Evolutionary conservation across 2,329 filamentous ascomycete genomes (phyloP), one percentile per base, ranked within the genome.

Genomic region (Chaetomium sp.): DNA sequence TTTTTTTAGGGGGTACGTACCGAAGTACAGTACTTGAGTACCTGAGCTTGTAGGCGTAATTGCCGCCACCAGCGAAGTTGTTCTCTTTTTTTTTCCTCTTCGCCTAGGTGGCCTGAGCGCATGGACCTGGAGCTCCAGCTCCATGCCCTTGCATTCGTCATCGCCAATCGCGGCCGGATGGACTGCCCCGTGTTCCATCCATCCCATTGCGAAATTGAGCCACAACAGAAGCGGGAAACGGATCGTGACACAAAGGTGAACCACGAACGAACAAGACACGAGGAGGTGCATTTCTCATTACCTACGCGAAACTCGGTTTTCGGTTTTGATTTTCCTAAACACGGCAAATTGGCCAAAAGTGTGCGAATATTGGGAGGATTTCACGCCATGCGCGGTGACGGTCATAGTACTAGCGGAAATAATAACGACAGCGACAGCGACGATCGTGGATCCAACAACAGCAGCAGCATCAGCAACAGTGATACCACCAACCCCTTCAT

Each of bases 401-500:
- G 19, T 27, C 19, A 27, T 27, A 27, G 19, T 27, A 27, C 19
- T 27, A 27, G 19, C 19, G 19, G 19, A 27, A 38, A 38, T 38
- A 38, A 38, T 38, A 38, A 38, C 32, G 19, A 6, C 19, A 10
- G 32, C 33, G 12, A 9, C 7, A 14, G 12, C 11, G 3, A 36
- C 36, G 9, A 36, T 40, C 4, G 27, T 8, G 12, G 35, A n/a
- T 42, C 4, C 44, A 49, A 41, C 34, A 11, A 44, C 44, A 48
- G 14, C 53, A 37, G 44, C 43, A 32, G 10, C 46, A 48, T 10
- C 45, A 36, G 45, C 14, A 32, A 19, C 51, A n/a, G 7, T 44
- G 33, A 9, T 10, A 36, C 6, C 40, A 40, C 8, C 33, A 59
- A 59, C 44, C 57, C 57, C 37, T 59, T 59, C 33, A 49, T 59